Evolutionary conservation across 441 rosid genomes (phyloP).

Genomic region (Theobroma grandiflorum): DNA sequence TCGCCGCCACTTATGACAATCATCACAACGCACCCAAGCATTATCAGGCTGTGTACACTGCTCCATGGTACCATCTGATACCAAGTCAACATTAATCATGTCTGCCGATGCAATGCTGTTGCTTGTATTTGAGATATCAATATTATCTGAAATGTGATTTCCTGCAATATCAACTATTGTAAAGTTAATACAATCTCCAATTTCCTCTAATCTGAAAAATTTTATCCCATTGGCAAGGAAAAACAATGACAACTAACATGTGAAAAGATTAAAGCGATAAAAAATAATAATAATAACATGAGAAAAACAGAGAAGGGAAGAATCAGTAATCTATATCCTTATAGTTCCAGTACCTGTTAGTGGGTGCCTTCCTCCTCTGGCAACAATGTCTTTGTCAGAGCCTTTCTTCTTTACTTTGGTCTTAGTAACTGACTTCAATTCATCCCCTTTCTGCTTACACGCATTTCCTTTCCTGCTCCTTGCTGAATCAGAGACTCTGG

Average conservation of each 20-base stretch:
- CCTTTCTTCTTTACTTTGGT: slow-evolving; percentile 47
- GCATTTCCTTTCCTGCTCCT: slow-evolving; percentile 52
- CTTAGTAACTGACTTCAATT: slow-evolving; percentile 45
- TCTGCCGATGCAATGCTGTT: slow-evolving; percentile 38
- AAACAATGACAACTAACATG: neutral
- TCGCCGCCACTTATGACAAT: slow-evolving; percentile 93
- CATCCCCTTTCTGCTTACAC: slow-evolving; percentile 44
- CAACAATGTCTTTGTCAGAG: slow-evolving; percentile 38
- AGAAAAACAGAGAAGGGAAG: slow-evolving; percentile 23
- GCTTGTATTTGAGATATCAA: slow-evolving; percentile 38
- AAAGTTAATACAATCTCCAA: slow-evolving; percentile 17
- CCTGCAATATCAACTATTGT: slow-evolving; percentile 47
- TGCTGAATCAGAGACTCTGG: slow-evolving; percentile 50
- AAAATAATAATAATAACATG: neutral
- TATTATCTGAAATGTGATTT: slow-evolving; percentile 42
- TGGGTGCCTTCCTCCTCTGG: slow-evolving; percentile 42
- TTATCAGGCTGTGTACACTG: slow-evolving; percentile 49
- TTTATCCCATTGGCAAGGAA: slow-evolving; percentile 14
- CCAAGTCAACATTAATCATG: slow-evolving; percentile 47
- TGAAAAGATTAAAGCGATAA: slow-evolving; percentile 3
- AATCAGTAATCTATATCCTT: slow-evolving; percentile 7
- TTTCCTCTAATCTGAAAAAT: slow-evolving; percentile 14
- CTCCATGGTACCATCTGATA: slow-evolving; percentile 45
- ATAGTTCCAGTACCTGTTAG: slow-evolving; percentile 57
- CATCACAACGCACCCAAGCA: slow-evolving; percentile 99